Evolutionary conservation across 148 eudicot genomes (phyloP).

Genomic region (Rhododendron vialii): DNA sequence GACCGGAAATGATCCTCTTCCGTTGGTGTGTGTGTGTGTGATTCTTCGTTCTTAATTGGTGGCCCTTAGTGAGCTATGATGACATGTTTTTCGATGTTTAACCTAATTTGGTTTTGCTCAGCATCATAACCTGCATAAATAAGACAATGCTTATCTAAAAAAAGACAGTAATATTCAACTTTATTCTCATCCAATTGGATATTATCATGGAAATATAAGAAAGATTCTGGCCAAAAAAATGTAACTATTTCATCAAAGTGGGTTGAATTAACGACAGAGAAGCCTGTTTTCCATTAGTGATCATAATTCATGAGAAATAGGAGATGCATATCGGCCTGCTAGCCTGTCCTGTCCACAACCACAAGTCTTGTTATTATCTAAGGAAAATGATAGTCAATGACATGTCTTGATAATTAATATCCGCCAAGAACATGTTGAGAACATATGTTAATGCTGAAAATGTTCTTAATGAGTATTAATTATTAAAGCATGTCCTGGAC

Average conservation of each 20-base stretch:
- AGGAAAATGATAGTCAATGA: no score
- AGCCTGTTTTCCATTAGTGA: background rate
- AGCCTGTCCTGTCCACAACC: no score
- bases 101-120: background rate
- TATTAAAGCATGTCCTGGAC: rapidly evolving
- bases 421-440: no score
- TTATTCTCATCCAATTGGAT: background rate
- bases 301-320: background rate
- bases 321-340: no score
- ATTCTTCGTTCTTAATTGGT: background rate
- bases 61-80: background rate
- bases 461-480: no score
- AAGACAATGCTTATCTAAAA: background rate
- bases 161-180: background rate
- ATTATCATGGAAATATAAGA: background rate
- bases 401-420: no score
- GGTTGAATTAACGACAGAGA: background rate
- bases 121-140: background rate
- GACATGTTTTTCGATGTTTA: background rate
- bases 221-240: background rate
- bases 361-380: no score
- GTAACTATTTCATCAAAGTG: background rate
- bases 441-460: no score
- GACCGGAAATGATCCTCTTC: background rate
- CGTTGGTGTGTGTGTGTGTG: background rate